Base-by-base conservation (phyloP, 345 rosid species). In the Camelina hispida region DNA sequence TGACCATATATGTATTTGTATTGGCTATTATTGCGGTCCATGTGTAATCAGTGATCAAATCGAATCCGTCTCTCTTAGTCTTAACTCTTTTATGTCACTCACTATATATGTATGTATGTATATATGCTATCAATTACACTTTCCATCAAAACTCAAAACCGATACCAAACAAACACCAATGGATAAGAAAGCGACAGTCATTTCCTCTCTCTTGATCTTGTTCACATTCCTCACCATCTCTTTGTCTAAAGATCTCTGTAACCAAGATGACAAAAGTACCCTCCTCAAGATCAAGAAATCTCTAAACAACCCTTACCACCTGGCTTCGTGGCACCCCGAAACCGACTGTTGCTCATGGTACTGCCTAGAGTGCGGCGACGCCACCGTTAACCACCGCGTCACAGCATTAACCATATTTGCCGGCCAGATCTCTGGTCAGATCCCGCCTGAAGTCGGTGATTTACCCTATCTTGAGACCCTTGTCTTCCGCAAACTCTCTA, bases 331-430 rank as follows among this genome's bases (percentile, higher is more conserved):
- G 98, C 14, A 83, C 5, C 81, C 88, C 0, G 71, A 81, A 59
- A 72, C 86, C 1, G 98, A 89, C 63, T 38, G 42, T 2, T 38
- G 42, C 95, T 43, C 87, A 82, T 81, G 97, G 97, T 83, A 88
- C 72, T 79, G 81, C 32, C 89, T 93, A 13, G 78, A 83, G 38
- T 93, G 98, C 52, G 83, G 90, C 38, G 61, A 62, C 51, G 81
- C 84, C 77, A 84, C 84, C 75, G 83, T 83, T 65, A 85, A 84
- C 79, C 68, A 89, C 83, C 92, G 96, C 13, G 84, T 91, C 72
- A 80, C 68, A 57, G 59, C 88, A 48, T 81, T 91, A 58, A 81
- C 83, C 30, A 85, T 93, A 47, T 84, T 87, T 44, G 57, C 81
- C 7, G 93, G 86, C 16, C 50, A 81, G 5, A 84, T 91, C 18